Base-by-base conservation (phyloP, 2,329 filamentous ascomycete genomes). In the Diaporthe sp. region DNA sequence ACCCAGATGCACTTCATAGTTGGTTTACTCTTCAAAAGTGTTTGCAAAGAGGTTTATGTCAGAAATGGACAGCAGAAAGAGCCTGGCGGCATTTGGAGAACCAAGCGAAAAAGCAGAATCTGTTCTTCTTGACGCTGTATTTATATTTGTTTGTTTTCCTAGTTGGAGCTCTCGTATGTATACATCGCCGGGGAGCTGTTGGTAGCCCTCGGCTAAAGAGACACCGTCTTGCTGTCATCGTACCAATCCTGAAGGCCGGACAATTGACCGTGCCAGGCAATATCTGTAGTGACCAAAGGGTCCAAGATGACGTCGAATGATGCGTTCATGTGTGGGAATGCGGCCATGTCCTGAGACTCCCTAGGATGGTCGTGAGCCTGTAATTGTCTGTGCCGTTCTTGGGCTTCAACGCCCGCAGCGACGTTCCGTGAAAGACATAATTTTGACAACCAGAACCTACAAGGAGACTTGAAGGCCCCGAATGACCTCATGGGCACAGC, bases 1-100 rank as follows among this genome's bases (percentile, higher is more conserved):
- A 67, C 15, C 35, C 60, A 67, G 22, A 57, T 67, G 7, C 22
- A 50, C 8, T 28, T 72, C 71, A 67, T 72, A 55, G 13, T 64
- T 25, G 9, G n/a, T n/a, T 19, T 42, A 15, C 17, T 42, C 2
- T 42, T 22, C n/a, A 54, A 28, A 28, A 5, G 30, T 22, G 2
- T 12, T 52, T 25, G 33, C 4, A 12, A 2, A 8, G 15, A 12
- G 30, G 9, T 19, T 19, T 8, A 19, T 22, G n/a, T 5, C 47
- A 38, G 15, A 13, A 3, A 22, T 1, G 15, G 45, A 6, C 33
- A 52, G 15, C 22, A 33, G 42, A n/a, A 28, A 33, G 15, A 67
- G 4, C 3, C 38, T 13, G 19, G 19, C 4, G n/a, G 8, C 28
- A 0, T 22, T 33, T 33, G 9, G n/a, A 3, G 15, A 28, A 33